Base-by-base conservation (phyloP, 805 yeast genomes). In the Metahyphopichia silvanorum region DNA sequence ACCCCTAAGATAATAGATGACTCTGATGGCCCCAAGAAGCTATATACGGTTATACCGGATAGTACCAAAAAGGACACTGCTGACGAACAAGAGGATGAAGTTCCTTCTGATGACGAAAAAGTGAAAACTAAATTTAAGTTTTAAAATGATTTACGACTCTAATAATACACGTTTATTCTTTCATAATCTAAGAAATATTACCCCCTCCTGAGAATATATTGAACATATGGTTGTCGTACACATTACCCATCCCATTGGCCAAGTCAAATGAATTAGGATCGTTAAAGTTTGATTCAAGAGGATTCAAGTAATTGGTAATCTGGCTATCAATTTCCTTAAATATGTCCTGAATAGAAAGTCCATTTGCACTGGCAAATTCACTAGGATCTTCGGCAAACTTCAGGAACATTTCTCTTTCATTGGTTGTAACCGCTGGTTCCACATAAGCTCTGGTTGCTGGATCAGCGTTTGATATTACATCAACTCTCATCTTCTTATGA, bases 311-410 rank as follows among this genome's bases (percentile, higher is more conserved):
- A n/a, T 47, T 39, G 29, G 52, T 27, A n/a, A 55, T 39, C 36
- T 60, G 64, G 10, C 51, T 44, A 35, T 56, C 57, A 14, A 57
- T 49, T 26, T 51, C 62, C 38, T 57, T 53, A 39, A 60, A 55
- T 9, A 57, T 50, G 19, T 51, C 55, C 21, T 57, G 55, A 26
- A 47, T 39, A 24, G 51, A 37, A 23, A 27, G 21, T 13, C 25
- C 26, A 33, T 28, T 19, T 9, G 21, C 13, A 12, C 16, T 24
- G 6, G 24, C 4, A 7, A 4, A 29, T 8, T 30, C 39, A 16
- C 31, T 20, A 8, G 35, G 14, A 17, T 10, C 25, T 12, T 23
- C 25, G 5, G 25, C n/a, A 11, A 23, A 18, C 16, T 12, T 25
- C 38, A 26, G 22, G 17, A 18, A 21, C 14, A 5, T 15, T 11